phyloP scores from a whole-genome alignment of 1,284 basidiomycete genomes.

The Pulveroboletus sp. region DNA sequence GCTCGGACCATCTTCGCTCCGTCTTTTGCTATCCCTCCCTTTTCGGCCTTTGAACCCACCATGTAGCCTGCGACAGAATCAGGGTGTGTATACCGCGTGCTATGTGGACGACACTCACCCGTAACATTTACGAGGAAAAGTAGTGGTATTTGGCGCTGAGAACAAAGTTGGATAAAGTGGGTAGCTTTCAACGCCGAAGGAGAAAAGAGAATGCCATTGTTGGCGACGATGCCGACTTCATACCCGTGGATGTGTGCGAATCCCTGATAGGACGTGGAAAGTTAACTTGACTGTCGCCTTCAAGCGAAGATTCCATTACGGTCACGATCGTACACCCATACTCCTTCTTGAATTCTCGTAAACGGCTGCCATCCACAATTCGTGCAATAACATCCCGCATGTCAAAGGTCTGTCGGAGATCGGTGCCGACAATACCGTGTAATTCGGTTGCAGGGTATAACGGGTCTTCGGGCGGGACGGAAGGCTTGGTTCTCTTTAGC shows the following conservation, averaged over 20 bases:
- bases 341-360: conserved; percentile 94
- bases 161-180: conserved; percentile 93
- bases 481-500: conserved; percentile 44
- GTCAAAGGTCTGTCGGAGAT: conserved; percentile 85
- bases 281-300: conserved; percentile 5
- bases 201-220: conserved; percentile 93
- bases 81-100: conserved; percentile 4
- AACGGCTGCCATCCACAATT: conserved; percentile 87
- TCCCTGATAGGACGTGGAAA: conserved; percentile 47
- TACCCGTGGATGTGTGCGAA: conserved; percentile 90
- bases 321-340: conserved; percentile 91
- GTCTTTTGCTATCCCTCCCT: conserved; percentile 94
- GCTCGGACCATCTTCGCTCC: conserved; percentile 98
- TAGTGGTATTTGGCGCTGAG: conserved; percentile 85
- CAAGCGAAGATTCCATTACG: conserved; percentile 40
- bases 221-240: conserved; percentile 86
- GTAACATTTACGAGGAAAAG: conserved; percentile 95
- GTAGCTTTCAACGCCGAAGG: conserved; percentile 92
- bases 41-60: conserved; percentile 93
- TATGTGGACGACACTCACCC: conserved; percentile 36
- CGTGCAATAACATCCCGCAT: conserved; percentile 93
- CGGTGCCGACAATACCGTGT: conserved; percentile 89
- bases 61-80: conserved; percentile 64
- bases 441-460: conserved; percentile 80
- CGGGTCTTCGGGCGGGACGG: conserved; percentile 62